Conservation (phyloP, 1,284 basidiomycete genomes). For the Amylostereum areolatum region DNA sequence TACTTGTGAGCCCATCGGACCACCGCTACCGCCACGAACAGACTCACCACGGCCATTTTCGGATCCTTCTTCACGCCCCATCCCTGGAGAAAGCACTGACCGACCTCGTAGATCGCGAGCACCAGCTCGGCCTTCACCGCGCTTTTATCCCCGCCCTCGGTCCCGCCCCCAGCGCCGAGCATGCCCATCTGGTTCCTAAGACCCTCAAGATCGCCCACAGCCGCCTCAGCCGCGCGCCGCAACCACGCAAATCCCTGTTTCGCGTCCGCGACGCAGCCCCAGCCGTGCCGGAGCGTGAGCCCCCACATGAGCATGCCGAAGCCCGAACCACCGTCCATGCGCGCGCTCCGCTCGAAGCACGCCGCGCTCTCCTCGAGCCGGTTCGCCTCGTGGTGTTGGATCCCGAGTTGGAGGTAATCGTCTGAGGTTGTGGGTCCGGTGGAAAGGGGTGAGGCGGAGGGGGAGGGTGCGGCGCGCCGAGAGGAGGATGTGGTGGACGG, state of each 20-base stretch:
- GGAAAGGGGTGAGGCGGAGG: slow-evolving; percentile 9
- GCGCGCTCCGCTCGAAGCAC: slow-evolving; percentile 80
- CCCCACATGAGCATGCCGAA: slow-evolving; percentile 94
- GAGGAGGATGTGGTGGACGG: slow-evolving; percentile 4
- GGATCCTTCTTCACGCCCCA: slow-evolving; percentile 86
- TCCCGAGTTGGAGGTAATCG: slow-evolving; percentile 71
- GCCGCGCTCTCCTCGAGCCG: slow-evolving; percentile 66
- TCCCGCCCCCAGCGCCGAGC: slow-evolving; percentile 31
- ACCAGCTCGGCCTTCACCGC: slow-evolving; percentile 67
- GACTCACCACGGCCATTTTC: slow-evolving; percentile 75
- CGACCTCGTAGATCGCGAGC: slow-evolving; percentile 87
- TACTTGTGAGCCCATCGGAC: background rate
- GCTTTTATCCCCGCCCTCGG: slow-evolving; percentile 23
- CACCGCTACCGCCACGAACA: background rate
- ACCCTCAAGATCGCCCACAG: slow-evolving; percentile 71
- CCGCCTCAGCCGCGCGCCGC: slow-evolving; percentile 72
- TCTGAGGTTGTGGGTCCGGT: slow-evolving; percentile 35
- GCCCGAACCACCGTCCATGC: slow-evolving; percentile 72
- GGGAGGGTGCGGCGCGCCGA: background rate
- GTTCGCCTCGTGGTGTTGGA: slow-evolving; percentile 77
- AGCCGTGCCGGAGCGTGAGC: slow-evolving; percentile 81
- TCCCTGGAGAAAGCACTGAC: slow-evolving; percentile 87
- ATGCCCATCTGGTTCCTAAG: background rate
- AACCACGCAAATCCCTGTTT: slow-evolving; percentile 79
- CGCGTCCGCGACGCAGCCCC: slow-evolving; percentile 80